Evolutionary conservation across 2,329 filamentous ascomycete species (phyloP).

Genomic region (Torrubiella hemipterigena): DNA sequence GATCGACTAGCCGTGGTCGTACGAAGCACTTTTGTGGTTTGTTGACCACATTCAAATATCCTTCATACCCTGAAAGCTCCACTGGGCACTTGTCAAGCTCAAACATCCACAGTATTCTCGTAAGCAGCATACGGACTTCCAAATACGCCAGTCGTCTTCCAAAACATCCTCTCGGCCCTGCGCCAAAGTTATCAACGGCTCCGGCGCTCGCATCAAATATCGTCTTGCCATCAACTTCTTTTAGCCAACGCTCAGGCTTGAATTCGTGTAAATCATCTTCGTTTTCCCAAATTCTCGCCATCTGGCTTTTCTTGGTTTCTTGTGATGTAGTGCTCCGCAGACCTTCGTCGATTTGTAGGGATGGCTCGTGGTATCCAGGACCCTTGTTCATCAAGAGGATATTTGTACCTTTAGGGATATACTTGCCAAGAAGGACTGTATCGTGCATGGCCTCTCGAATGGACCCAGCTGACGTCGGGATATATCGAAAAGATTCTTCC

Average conservation of each 20-base stretch:
- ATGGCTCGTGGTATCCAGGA: conserved; percentile 8
- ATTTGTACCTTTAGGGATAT: conserved; percentile 15
- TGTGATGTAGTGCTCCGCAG: conserved; percentile 3
- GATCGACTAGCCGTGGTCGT: no score
- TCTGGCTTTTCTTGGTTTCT: background rate
- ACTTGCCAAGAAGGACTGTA: conserved; percentile 14
- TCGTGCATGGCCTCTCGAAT: conserved; percentile 14
- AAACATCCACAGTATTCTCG: conserved; percentile 5
- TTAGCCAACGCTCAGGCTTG: conserved; percentile 7
- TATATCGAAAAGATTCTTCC: conserved; percentile 18
- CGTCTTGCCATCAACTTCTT: background rate
- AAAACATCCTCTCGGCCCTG: conserved; percentile 4
- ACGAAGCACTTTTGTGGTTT: conserved; percentile 4
- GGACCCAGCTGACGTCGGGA: conserved; percentile 12
- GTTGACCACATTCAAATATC: conserved; percentile 3
- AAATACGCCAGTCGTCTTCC: conserved; percentile 3
- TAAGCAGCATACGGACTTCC: conserved; percentile 4
- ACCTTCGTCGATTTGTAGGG: conserved; percentile 1
- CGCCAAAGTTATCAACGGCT: conserved; percentile 2
- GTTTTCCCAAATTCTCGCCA: conserved; percentile 3
- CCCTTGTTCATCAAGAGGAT: conserved; percentile 12
- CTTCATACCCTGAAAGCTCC: conserved; percentile 3
- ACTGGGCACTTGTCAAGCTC: background rate
- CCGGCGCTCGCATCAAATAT: conserved; percentile 3
- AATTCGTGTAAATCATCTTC: conserved; percentile 5